Conservation (phyloP, 345 rosid species). For the Diplotaxis tenuifolia region DNA sequence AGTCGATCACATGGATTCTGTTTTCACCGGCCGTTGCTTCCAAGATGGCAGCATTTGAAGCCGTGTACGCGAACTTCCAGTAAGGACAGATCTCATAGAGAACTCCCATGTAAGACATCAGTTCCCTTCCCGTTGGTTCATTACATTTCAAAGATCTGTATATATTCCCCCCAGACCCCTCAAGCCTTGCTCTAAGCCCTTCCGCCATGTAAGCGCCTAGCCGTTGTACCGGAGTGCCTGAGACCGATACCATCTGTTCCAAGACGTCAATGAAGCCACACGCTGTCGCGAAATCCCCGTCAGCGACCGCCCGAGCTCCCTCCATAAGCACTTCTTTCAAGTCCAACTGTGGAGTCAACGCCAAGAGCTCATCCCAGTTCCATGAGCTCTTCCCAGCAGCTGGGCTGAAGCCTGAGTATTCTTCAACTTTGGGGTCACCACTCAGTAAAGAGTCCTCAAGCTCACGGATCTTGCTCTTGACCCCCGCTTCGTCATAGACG, state of each 20-base stretch:
- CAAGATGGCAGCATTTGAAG: conserved; percentile 67
- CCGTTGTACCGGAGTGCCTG: conserved; percentile 80
- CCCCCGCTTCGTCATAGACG: conserved; percentile 46
- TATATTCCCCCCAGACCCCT: conserved; percentile 80
- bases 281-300: conserved; percentile 48
- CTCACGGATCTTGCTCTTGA: conserved; percentile 67
- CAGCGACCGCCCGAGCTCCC: conserved; percentile 66
- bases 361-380: conserved; percentile 47
- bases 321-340: conserved; percentile 57
- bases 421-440: conserved; percentile 54
- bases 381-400: conserved; percentile 39
- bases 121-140: conserved; percentile 78
- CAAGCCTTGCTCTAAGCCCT: conserved; percentile 90
- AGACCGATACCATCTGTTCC: conserved; percentile 88
- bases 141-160: conserved; percentile 78
- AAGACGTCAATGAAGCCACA: conserved; percentile 57
- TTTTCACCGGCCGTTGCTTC: conserved; percentile 66
- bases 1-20: conserved; percentile 79
- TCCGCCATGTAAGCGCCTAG: conserved; percentile 88
- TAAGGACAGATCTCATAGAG: conserved; percentile 79
- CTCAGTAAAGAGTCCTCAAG: conserved; percentile 65
- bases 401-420: conserved; percentile 42
- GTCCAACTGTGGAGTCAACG: conserved; percentile 57
- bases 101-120: conserved; percentile 87
- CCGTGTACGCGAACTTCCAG: conserved; percentile 82